phyloP scores from a whole-genome alignment of 768 basidiomycete species.

The Tremella fuciformis region DNA sequence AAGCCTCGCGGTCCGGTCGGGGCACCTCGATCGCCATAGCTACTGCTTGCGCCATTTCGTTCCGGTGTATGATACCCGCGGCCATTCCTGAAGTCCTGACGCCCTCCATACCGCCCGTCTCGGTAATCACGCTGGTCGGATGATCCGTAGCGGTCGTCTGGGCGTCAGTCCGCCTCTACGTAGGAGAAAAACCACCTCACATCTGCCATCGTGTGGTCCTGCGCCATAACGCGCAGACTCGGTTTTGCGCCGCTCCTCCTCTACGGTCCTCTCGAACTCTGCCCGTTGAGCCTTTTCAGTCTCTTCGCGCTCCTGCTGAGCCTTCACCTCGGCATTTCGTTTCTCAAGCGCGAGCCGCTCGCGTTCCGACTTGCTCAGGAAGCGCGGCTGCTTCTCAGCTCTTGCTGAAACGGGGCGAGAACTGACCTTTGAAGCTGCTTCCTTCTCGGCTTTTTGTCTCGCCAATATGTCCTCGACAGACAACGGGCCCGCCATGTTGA shows the following conservation, averaged over 20 bases:
- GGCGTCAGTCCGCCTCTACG: slow-evolving; percentile 28
- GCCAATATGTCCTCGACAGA: slow-evolving; percentile 84
- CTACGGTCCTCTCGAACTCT: slow-evolving; percentile 70
- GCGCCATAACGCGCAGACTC: slow-evolving; percentile 54
- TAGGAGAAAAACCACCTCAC: slow-evolving; percentile 45
- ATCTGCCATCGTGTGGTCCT: slow-evolving; percentile 49
- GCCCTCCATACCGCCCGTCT: slow-evolving; percentile 8
- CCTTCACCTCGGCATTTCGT: slow-evolving; percentile 75
- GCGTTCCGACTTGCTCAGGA: slow-evolving; percentile 87
- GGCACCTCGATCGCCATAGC: not conserved
- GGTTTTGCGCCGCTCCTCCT: slow-evolving; percentile 58
- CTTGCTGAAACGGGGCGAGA: not conserved
- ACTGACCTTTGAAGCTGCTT: slow-evolving; percentile 78
- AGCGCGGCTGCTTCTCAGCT: slow-evolving; percentile 68
- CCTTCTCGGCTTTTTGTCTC: slow-evolving; percentile 83
- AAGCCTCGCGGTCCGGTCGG: slow-evolving; percentile 72
- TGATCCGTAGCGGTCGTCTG: slow-evolving; percentile 18
- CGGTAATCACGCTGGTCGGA: slow-evolving; percentile 14
- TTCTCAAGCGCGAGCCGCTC: slow-evolving; percentile 83
- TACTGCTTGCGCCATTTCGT: slow-evolving; percentile 12
- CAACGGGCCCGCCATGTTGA: slow-evolving; percentile 58
- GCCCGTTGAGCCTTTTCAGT: slow-evolving; percentile 63
- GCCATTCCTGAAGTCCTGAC: not conserved
- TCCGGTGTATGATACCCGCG: not conserved
- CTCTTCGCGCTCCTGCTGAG: slow-evolving; percentile 68